Conservation (phyloP, 768 basidiomycete genomes). For the Tylopilus balloui region DNA sequence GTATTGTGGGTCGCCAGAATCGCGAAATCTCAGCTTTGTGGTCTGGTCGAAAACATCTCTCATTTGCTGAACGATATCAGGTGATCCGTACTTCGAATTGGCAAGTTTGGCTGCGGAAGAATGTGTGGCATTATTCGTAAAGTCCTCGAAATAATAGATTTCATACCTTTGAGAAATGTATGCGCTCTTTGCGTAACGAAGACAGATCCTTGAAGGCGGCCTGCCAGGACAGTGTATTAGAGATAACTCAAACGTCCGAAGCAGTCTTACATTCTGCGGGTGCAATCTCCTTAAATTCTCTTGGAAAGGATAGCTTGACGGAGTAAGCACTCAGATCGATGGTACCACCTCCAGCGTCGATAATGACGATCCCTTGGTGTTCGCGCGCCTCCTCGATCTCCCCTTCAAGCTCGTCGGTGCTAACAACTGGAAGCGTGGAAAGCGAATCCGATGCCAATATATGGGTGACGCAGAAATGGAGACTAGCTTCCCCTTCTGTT, state of each 20-base stretch:
- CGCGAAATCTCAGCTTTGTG: constrained; percentile 39
- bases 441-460: constrained; percentile 28
- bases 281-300: constrained; percentile 32
- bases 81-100: constrained; percentile 24
- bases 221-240: constrained; percentile 13
- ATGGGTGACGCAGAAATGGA: constrained; percentile 38
- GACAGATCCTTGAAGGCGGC: constrained; percentile 36
- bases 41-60: constrained; percentile 30
- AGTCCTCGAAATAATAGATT: not conserved
- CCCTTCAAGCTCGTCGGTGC: not conserved
- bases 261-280: constrained; percentile 27
- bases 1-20: constrained; percentile 31
- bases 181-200: constrained; percentile 30
- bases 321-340: constrained; percentile 38
- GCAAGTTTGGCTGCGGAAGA: constrained; percentile 21
- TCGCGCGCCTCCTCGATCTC: constrained; percentile 4
- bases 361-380: constrained; percentile 36
- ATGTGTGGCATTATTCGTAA: not conserved
- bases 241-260: not conserved
- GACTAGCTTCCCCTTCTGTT: constrained; percentile 26
- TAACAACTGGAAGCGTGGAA: not conserved
- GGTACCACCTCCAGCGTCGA: constrained; percentile 20
- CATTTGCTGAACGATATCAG: constrained; percentile 31
- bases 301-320: constrained; percentile 18
- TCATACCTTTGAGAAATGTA: constrained; percentile 27